Conservation (phyloP, 2,329 filamentous ascomycete species). For the Diaporthe citriasiana region DNA sequence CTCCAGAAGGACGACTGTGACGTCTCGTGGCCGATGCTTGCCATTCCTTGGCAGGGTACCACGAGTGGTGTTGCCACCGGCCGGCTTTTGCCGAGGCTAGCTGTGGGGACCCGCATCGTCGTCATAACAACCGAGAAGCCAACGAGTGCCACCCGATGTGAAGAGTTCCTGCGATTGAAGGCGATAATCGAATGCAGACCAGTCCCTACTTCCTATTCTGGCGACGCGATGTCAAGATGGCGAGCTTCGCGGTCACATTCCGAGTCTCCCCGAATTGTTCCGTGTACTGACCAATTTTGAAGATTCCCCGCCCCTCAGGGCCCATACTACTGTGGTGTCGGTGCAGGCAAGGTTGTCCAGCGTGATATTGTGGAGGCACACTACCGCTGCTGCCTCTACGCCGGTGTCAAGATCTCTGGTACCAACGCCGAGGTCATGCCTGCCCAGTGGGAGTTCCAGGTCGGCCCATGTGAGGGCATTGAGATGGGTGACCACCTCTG, state of each 20-base stretch:
- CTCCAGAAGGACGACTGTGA: neutral
- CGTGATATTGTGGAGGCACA: constrained; percentile 97
- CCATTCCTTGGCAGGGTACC: constrained; percentile 1
- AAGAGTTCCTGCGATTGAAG: constrained; percentile 13
- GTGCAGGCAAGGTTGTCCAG: constrained; percentile 96
- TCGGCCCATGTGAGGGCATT: constrained; percentile 91
- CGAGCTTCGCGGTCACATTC: neutral
- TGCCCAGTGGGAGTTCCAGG: constrained; percentile 98
- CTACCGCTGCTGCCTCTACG: constrained; percentile 79
- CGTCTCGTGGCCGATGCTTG: neutral
- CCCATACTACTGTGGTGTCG: constrained; percentile 98
- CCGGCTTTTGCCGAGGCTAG: constrained; percentile 9
- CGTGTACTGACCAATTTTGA: constrained; percentile 47
- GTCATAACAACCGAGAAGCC: neutral
- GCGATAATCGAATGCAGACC: neutral
- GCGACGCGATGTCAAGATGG: neutral
- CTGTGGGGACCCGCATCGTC: constrained; percentile 8
- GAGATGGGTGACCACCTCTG: constrained; percentile 91
- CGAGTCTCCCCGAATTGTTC: too few relatives aligned
- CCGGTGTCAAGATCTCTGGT: constrained; percentile 93
- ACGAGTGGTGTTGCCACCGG: constrained; percentile 14
- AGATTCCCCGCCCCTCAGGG: constrained; percentile 94
- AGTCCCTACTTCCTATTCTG: neutral
- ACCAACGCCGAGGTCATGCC: constrained; percentile 99
- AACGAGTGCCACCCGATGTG: neutral